Conservation (phyloP, 306 rosid species). For the Lupinus albus region DNA sequence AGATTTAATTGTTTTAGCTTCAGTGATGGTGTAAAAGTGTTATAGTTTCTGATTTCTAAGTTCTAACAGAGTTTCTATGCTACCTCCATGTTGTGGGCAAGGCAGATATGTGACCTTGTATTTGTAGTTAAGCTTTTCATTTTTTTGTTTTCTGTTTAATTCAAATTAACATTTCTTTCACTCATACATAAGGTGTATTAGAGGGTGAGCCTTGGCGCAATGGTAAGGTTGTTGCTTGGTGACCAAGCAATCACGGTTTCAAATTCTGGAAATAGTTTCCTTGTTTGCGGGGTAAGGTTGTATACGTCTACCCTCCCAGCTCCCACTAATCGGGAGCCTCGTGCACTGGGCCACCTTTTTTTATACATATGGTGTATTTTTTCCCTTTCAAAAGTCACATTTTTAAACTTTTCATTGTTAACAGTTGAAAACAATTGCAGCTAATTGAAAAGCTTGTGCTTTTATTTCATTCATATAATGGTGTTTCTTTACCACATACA, state of each 20-base stretch:
- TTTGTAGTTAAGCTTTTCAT: background rate
- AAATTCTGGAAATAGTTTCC: no score
- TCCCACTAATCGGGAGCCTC: no score
- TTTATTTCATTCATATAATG: slow-evolving; percentile 15
- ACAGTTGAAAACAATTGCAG: background rate
- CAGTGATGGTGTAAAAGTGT: background rate
- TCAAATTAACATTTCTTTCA: background rate
- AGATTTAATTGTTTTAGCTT: background rate
- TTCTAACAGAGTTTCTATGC: background rate
- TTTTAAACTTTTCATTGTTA: slow-evolving; percentile 19
- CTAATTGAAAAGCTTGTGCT: slow-evolving; percentile 31
- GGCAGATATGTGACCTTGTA: background rate
- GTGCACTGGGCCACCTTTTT: no score
- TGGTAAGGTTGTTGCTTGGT: no score
- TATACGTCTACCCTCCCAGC: no score
- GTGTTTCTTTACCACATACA: slow-evolving; percentile 42
- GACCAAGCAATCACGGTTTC: no score
- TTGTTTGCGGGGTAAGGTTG: no score
- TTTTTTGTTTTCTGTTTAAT: background rate
- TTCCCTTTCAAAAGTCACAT: background rate
- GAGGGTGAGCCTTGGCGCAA: no score
- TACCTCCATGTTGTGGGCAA: slow-evolving; percentile 8
- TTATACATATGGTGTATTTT: background rate
- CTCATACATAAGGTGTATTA: background rate
- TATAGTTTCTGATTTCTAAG: slow-evolving; percentile 12